Evolutionary conservation across 495 filamentous ascomycete genomes (phyloP), one percentile per base, ranked within the genome.

Genomic region (Tuber calosporum): DNA sequence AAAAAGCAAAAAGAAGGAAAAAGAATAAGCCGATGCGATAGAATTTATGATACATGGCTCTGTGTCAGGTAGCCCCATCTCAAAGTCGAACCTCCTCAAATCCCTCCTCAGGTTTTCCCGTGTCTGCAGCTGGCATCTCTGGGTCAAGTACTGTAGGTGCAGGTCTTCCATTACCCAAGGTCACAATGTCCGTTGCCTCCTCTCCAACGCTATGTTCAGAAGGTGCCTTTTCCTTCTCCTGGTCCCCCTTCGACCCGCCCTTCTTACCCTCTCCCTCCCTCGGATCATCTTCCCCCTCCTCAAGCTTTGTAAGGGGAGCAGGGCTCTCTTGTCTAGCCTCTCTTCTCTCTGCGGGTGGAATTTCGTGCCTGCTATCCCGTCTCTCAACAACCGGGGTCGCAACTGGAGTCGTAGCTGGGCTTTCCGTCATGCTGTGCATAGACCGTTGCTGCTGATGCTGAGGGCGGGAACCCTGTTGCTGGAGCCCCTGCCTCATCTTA

Each of bases 71-170:
- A 11, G 34, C 34, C 40, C 40, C n/a, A 38, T 19, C 39, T 53
- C 79, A 88, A 69, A 88, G 83, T 40, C 83, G 84, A 45, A 88
- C 86, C 71, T 88, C 85, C 69, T 88, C 86, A 74, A 88, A 88
- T 66, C 84, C 85, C 9, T 84, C 77, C 62, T 84, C 85, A 26
- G 84, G 83, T 7, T 83, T 83, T 1, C 83, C 80, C 38, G 83
- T 84, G 53, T 62, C 53, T 62, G 26, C 19, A 66, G 75, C 81
- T 19, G 79, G 77, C 3, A 77, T 82, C 22, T 73, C 34, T 62
- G 41, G 26, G 15, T 73, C 80, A 53, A 75, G 75, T 62, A 74
- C 74, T 41, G 43, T 40, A 20, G 66, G 71, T 8, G 74, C 78
- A 34, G 53, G 26, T 7, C 13, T 62, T 34, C 53, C 53, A 13